Base-by-base conservation (phyloP, 257 asterid species). In the Rauvolfia tetraphylla region DNA sequence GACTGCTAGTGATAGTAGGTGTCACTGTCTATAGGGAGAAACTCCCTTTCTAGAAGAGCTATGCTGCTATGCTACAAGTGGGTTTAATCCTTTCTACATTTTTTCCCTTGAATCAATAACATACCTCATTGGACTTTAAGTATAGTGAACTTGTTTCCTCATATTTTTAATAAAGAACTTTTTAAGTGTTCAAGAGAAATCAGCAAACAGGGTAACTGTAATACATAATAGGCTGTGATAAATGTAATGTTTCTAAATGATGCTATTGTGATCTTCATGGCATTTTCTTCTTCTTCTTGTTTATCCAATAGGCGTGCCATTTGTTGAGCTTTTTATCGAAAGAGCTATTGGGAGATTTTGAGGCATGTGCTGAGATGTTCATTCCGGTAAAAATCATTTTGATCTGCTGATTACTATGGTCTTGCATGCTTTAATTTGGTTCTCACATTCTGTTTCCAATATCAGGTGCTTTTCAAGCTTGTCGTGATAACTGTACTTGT, bases 381-480 rank as follows among this genome's bases (percentile, higher is more conserved):
- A 95, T 95, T 84, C 98, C 98, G 84, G 99, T 95, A 87, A 90
- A 96, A 78, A 81, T 72, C 49, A 72, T 75, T 84, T 62, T 68
- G 18, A 44, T 13, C 36, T 62, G 33, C 69, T 75, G 56, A 74
- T 78, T 82, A 71, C 48, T 67, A 56, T 34, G 81, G 58, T 57
- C 56, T 76, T 71, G 42, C 62, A 69, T 75, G n/a, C 71, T 36
- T 69, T 33, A 79, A 53, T 81, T 75, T 73, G 78, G 78, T 75
- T 83, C 91, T 86, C 87, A 85, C 86, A 29, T 69, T 54, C 39
- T 79, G 44, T 46, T 84, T 75, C 84, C 83, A 73, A 75, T 74
- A 77, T 79, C 92, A 95, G 99, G 97, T 90, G 74, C 98, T 95
- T 82, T 95, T 95, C 98, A 95, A 95, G 97, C 99, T 95, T 86